These are phyloP conservation scores for Panicum miliaceum DNA, from an alignment of 176 grass and related monocot species.

Conservation along the genomic window DNA sequence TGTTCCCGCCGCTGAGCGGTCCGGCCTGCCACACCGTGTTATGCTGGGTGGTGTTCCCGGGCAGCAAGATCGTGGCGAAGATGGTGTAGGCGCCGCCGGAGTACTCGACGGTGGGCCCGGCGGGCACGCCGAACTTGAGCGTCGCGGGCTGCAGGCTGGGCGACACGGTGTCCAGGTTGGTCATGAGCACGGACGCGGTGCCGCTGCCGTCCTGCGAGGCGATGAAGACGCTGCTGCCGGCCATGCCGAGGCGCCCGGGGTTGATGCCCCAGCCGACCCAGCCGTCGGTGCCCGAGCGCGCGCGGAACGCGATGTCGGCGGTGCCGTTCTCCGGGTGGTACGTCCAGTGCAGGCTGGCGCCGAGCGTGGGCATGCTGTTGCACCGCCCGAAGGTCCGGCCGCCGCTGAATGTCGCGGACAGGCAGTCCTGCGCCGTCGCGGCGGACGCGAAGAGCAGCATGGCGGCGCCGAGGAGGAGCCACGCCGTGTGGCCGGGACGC, in stretches of 20 bases:
- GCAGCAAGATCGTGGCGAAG: slow-evolving; percentile 65
- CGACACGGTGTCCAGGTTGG: not conserved
- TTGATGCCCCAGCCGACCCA: slow-evolving; percentile 98
- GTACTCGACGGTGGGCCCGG: slow-evolving; percentile 51
- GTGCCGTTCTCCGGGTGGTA: slow-evolving; percentile 75
- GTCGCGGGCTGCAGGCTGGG: slow-evolving; percentile 8
- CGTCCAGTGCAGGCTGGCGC: slow-evolving; percentile 78
- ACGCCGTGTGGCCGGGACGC: slow-evolving; percentile 37
- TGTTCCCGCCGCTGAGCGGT: not conserved
- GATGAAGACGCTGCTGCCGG: slow-evolving; percentile 59
- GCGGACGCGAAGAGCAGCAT: slow-evolving; percentile 28
- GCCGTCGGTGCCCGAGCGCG: slow-evolving; percentile 6
- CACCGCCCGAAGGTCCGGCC: slow-evolving; percentile 54
- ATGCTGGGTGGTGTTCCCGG: slow-evolving; percentile 43
- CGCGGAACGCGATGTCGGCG: slow-evolving; percentile 71
- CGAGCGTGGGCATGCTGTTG: slow-evolving; percentile 53
- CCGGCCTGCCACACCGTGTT: slow-evolving; percentile 87
- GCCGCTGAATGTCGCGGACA: slow-evolving; percentile 48
- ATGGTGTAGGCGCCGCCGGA: slow-evolving; percentile 63
- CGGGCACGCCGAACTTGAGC: slow-evolving; percentile 48
- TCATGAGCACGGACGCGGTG: slow-evolving; percentile 34
- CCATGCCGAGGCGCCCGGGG: slow-evolving; percentile 15
- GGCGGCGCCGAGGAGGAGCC: slow-evolving; percentile 31
- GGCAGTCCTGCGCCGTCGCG: slow-evolving; percentile 57
- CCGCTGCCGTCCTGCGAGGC: slow-evolving; percentile 56